Conservation (phyloP, 106 monocot genomes). For the Dioscorea alata region DNA sequence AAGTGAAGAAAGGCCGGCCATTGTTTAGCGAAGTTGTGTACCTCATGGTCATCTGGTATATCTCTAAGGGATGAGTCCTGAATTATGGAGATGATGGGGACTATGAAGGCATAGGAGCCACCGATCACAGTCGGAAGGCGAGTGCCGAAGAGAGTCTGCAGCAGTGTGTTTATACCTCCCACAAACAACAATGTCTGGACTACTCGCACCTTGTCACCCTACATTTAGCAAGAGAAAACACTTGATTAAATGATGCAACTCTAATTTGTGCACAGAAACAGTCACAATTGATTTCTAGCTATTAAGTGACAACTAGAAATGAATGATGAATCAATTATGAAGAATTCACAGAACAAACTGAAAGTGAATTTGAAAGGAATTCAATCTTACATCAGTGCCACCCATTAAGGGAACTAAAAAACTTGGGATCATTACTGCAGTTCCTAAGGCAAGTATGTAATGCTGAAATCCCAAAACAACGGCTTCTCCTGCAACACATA, state of each 20-base stretch:
- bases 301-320: too few relatives aligned
- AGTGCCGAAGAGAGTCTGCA: constrained; percentile 91
- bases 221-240: constrained; percentile 2
- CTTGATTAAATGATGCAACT: background rate
- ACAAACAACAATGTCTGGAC: constrained; percentile 92
- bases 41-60: constrained; percentile 61
- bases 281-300: too few relatives aligned
- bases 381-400: constrained; percentile 37
- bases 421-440: constrained; percentile 95
- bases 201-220: constrained; percentile 89
- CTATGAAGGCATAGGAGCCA: constrained; percentile 77
- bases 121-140: constrained; percentile 82
- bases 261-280: background rate
- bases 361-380: background rate
- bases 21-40: background rate
- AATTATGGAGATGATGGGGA: constrained; percentile 86
- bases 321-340: too few relatives aligned
- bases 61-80: constrained; percentile 41
- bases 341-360: background rate
- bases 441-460: constrained; percentile 77
- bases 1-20: too few relatives aligned
- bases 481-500: constrained; percentile 51
- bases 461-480: constrained; percentile 85
- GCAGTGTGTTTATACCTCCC: constrained; percentile 80
- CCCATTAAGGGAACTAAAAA: constrained; percentile 56